These are phyloP conservation scores for Mortierella hygrophila DNA, from an alignment of 192 early-diverging fungal genomes.

Conservation along the genomic window DNA sequence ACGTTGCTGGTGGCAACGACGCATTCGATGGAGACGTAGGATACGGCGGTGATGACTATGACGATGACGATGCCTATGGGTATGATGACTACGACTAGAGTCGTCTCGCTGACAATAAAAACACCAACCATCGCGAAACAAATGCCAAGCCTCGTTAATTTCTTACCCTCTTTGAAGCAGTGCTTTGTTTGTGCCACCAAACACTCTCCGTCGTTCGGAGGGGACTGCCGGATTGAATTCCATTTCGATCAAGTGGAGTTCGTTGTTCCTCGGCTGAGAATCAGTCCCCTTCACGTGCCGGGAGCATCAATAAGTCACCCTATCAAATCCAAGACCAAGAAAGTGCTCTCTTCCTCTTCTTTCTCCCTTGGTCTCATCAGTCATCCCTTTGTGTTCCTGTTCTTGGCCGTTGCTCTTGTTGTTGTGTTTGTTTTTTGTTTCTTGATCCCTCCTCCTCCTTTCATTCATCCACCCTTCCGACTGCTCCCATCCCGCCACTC, in stretches of 20 bases:
- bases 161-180: background rate
- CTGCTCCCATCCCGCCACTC: background rate
- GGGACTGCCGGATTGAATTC: background rate
- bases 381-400: background rate
- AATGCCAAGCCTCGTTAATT: background rate
- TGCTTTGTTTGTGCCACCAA: background rate
- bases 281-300: background rate
- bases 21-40: background rate
- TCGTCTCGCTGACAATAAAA: background rate
- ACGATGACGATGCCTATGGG: constrained; percentile 8
- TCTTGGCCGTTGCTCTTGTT: background rate
- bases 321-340: background rate
- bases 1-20: background rate
- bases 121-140: background rate
- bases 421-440: background rate
- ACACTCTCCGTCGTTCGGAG: background rate
- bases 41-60: constrained; percentile 12
- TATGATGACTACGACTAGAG: background rate
- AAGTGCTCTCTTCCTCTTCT: background rate
- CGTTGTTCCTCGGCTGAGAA: background rate
- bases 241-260: background rate
- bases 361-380: constrained; percentile 8
- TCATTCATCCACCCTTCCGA: background rate
- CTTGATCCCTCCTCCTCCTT: background rate
- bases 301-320: background rate